phyloP scores from a whole-genome alignment of 2,329 filamentous ascomycete species.

The Cryphonectria nitschkei region DNA sequence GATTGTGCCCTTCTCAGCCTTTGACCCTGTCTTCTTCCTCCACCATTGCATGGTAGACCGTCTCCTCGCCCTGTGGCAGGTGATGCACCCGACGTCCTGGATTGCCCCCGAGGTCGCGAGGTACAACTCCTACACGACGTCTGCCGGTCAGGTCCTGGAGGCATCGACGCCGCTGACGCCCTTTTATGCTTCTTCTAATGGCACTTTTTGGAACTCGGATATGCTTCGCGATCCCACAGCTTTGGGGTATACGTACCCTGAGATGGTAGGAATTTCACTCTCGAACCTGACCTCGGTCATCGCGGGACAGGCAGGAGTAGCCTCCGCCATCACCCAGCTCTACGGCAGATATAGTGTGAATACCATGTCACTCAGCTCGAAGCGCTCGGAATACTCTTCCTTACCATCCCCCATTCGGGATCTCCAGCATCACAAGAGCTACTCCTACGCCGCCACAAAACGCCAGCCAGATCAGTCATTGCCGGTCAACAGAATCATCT shows the following conservation, averaged over 20 bases:
- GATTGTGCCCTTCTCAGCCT: conserved; percentile 72
- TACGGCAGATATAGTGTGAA: conserved; percentile 56
- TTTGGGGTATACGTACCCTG: conserved; percentile 78
- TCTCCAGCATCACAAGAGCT: conserved; percentile 7
- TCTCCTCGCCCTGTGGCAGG: conserved; percentile 77
- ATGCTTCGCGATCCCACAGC: conserved; percentile 59
- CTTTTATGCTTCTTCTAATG: conserved; percentile 62
- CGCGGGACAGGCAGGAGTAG: conserved; percentile 47
- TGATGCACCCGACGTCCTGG: conserved; percentile 70
- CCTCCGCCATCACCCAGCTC: conserved; percentile 60
- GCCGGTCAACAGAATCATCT: conserved; percentile 39
- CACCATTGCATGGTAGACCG: conserved; percentile 80
- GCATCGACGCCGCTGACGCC: conserved; percentile 65
- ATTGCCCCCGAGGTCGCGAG: conserved; percentile 58
- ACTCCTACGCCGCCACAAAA: not conserved
- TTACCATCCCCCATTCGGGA: not conserved
- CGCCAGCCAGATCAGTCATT: conserved; percentile 20
- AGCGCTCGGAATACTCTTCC: conserved; percentile 15
- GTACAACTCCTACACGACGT: conserved; percentile 65
- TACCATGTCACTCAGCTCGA: conserved; percentile 35
- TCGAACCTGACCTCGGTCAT: conserved; percentile 40
- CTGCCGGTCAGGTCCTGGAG: conserved; percentile 57
- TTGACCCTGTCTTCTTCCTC: conserved; percentile 79
- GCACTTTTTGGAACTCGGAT: conserved; percentile 71
- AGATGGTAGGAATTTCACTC: conserved; percentile 49